Evolutionary conservation across 2,329 filamentous ascomycete genomes (phyloP).

Genomic region (Epichloe gansuensis): DNA sequence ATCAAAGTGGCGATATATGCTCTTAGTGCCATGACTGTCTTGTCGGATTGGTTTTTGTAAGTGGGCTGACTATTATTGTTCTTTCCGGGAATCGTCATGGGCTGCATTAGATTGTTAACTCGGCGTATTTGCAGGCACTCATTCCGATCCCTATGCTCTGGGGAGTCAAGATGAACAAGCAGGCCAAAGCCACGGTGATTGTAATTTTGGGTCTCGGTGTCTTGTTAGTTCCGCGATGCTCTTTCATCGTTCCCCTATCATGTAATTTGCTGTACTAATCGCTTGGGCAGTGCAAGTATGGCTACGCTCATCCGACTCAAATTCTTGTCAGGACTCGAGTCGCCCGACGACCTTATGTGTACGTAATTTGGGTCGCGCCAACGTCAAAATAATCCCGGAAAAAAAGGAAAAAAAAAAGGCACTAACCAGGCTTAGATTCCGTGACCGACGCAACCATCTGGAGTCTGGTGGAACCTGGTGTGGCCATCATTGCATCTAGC

Average conservation of each 20-base stretch:
- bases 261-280: conserved; percentile 7
- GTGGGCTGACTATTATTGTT: conserved; percentile 6
- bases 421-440: conserved; percentile 23
- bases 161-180: conserved; percentile 39
- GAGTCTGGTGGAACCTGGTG: conserved; percentile 44
- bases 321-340: conserved; percentile 32
- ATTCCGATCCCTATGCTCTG: conserved; percentile 43
- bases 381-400: not conserved
- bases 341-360: conserved; percentile 37
- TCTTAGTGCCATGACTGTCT: conserved; percentile 38
- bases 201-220: conserved; percentile 37
- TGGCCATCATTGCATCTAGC: conserved; percentile 42
- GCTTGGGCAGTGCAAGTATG: conserved; percentile 32
- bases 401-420: not conserved
- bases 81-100: not conserved
- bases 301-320: conserved; percentile 41
- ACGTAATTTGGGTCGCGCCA: conserved; percentile 12
- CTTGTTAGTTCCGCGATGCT: conserved; percentile 21
- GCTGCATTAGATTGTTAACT: not conserved
- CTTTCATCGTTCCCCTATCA: not conserved
- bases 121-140: conserved; percentile 25
- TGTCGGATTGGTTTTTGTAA: conserved; percentile 43
- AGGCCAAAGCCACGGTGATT: conserved; percentile 40
- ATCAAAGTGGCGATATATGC: conserved; percentile 38
- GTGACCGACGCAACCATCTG: conserved; percentile 42